Conservation (phyloP, 2,329 filamentous ascomycete genomes). For the Penicillium occitanis region DNA sequence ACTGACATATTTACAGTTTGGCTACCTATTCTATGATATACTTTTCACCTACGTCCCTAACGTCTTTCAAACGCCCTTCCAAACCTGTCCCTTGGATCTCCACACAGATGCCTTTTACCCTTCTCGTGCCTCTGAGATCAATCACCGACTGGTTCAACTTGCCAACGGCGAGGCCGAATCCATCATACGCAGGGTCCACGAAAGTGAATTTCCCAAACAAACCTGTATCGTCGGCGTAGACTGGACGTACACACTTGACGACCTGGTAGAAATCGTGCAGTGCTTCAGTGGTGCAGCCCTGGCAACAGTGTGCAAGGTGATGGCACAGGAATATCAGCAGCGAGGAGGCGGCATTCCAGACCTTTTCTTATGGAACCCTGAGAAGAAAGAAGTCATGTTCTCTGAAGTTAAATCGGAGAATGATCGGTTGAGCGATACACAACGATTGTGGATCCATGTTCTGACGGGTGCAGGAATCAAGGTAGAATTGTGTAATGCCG, state of each 20-base stretch:
- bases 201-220: constrained; percentile 64
- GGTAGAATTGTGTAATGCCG: constrained; percentile 75
- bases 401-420: constrained; percentile 80
- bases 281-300: constrained; percentile 81
- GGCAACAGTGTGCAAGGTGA: constrained; percentile 82
- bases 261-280: constrained; percentile 73
- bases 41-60: constrained; percentile 92
- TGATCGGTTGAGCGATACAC: constrained; percentile 92
- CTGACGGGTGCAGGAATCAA: constrained; percentile 78
- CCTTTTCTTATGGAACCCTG: constrained; percentile 77
- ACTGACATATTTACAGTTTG: constrained; percentile 52
- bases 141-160: constrained; percentile 80
- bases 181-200: constrained; percentile 69
- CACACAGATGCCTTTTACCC: constrained; percentile 92
- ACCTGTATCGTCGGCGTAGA: constrained; percentile 90
- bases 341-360: constrained; percentile 89
- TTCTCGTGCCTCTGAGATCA: constrained; percentile 82
- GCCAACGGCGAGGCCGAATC: constrained; percentile 72
- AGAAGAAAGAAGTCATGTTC: constrained; percentile 68
- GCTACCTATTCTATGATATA: constrained; percentile 89
- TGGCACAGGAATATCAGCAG: constrained; percentile 91
- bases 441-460: constrained; percentile 95
- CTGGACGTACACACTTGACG: constrained; percentile 80
- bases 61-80: constrained; percentile 93
- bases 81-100: constrained; percentile 89